Evolutionary conservation across 2,329 filamentous ascomycete genomes (phyloP).

Genomic region (Scortechinia acanthostroma): DNA sequence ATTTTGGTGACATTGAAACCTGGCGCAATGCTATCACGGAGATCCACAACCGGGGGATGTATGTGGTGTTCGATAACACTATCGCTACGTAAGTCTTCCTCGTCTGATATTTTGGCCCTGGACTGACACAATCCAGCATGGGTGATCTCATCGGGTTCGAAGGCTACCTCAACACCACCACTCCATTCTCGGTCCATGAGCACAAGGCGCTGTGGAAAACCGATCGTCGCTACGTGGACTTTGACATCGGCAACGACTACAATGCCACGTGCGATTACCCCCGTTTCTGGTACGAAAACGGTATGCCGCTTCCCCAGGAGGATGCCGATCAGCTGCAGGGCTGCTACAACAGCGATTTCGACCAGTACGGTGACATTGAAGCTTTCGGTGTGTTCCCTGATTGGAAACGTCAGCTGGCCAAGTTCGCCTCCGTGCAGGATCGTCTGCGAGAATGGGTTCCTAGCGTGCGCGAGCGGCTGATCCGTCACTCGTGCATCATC

Average conservation of each 20-base stretch:
- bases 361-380: slow-evolving; percentile 55
- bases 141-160: slow-evolving; percentile 57
- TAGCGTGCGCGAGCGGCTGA: slow-evolving; percentile 45
- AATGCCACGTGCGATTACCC: slow-evolving; percentile 48
- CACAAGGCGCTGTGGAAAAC: slow-evolving; percentile 50
- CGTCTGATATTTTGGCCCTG: not conserved
- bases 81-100: not conserved
- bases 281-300: slow-evolving; percentile 52
- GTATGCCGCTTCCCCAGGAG: slow-evolving; percentile 35
- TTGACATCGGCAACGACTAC: slow-evolving; percentile 41
- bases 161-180: slow-evolving; percentile 47
- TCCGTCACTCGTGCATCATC: slow-evolving; percentile 55
- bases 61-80: slow-evolving; percentile 27
- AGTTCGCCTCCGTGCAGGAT: slow-evolving; percentile 63
- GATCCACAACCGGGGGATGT: slow-evolving; percentile 55
- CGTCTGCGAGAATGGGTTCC: slow-evolving; percentile 58
- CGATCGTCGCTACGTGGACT: slow-evolving; percentile 47
- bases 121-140: slow-evolving; percentile 27
- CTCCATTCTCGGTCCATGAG: slow-evolving; percentile 44
- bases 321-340: slow-evolving; percentile 37
- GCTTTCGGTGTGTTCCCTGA: slow-evolving; percentile 57
- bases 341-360: slow-evolving; percentile 57
- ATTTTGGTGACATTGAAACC: slow-evolving; percentile 49
- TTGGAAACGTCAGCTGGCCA: slow-evolving; percentile 56
- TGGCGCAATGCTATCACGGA: slow-evolving; percentile 50